These are phyloP conservation scores for Podaxis mareebaensis DNA, from an alignment of 768 basidiomycete genomes.

Conservation along the genomic window DNA sequence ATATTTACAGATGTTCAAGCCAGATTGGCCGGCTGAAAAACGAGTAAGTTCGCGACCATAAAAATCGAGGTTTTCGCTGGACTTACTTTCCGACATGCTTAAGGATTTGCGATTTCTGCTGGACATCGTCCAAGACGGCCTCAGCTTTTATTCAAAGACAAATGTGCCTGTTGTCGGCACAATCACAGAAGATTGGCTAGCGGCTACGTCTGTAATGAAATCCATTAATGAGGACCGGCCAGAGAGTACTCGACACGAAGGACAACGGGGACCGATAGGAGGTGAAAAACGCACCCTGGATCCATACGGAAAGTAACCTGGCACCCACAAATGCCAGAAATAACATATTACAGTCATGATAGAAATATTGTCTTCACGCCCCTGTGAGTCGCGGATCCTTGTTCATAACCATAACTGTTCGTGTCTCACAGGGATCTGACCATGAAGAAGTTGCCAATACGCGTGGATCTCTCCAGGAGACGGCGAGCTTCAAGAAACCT, in stretches of 20 bases:
- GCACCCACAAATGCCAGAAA: neutral
- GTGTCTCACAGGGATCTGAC: neutral
- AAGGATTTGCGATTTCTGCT: conserved; percentile 18
- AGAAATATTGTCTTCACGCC: conserved; percentile 4
- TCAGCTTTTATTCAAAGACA: conserved; percentile 1
- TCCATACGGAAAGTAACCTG: neutral
- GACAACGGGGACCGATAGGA: neutral
- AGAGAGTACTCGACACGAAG: neutral
- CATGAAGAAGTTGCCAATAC: conserved; percentile 1
- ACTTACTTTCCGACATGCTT: conserved; percentile 5
- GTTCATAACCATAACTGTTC: neutral
- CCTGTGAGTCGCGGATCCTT: neutral
- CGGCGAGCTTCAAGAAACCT: neutral
- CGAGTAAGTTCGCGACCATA: neutral
- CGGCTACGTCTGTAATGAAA: neutral
- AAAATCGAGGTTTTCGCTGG: neutral
- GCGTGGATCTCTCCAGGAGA: neutral
- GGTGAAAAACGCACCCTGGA: conserved; percentile 1
- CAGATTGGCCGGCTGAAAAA: conserved; percentile 22
- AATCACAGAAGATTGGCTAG: conserved; percentile 3
- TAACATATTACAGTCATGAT: conserved; percentile 1
- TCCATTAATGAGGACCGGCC: neutral
- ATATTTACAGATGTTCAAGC: conserved; percentile 38
- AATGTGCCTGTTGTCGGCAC: conserved; percentile 3
- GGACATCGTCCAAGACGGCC: neutral